Evolutionary conservation across 305 asterid genomes (phyloP), one percentile per base, ranked within the genome.

Genomic region (Fraxinus xanthoxyloides): DNA sequence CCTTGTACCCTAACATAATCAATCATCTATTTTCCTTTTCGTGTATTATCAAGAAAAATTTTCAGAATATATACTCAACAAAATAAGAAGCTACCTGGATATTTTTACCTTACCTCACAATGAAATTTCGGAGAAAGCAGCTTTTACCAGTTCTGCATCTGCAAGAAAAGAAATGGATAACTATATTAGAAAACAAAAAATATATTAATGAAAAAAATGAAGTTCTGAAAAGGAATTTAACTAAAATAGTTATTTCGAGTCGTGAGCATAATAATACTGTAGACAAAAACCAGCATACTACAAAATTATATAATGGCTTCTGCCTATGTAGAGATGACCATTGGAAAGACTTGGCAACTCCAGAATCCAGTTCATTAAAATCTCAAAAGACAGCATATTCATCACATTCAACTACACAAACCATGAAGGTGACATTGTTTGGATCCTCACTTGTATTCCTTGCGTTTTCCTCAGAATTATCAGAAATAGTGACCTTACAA

Each of bases 121-220:
- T 35, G 46, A 48, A 54, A 28, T 48, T 23, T 51, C 10, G 2
- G 48, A 54, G 48, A 30, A 51, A 48, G 30, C n/a, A 32, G 40
- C 43, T 77, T 54, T 77, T 54, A 35, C 31, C 19, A 24, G 80
- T 8, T 54, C 46, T 54, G 43, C 36, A 4, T 43, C 80, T 77
- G 80, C 80, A 77, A 31, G 43, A 61, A 28, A 77, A 26, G 3
- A 77, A 69, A 69, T 69, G 75, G 72, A 77, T 26, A 54, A 77
- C 26, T 32, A 72, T 7, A 32, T 72, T 72, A 32, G 76, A 31
- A 26, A 72, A 72, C 15, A 48, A 48, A 76, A 31, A 48, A 30
- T 48, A 30, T n/a, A 26, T 48, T 77, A 7, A 17, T 32, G 15
- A 32, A 32, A 69, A 67, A 69, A 31, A 69, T 61, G 70, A 6